Evolutionary conservation across 2,329 filamentous ascomycete species (phyloP).

Genomic region (Colletotrichum eleusines): DNA sequence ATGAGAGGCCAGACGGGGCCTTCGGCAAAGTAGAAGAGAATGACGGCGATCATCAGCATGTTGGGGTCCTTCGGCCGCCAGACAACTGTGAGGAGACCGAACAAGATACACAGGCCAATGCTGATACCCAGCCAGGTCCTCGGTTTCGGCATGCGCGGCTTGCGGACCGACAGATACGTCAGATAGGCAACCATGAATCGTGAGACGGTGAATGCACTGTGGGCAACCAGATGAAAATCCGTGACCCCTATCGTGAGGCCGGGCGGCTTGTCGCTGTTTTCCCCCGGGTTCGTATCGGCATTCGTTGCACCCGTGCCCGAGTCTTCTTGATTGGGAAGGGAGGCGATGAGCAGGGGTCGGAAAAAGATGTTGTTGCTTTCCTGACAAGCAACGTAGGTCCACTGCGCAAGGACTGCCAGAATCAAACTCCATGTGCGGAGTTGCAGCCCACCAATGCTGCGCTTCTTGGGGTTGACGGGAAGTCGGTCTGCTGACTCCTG

Average conservation of each 20-base stretch:
- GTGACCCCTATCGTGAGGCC: conserved; percentile 67
- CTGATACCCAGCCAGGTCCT: conserved; percentile 77
- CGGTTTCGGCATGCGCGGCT: conserved; percentile 69
- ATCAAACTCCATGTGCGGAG: conserved; percentile 70
- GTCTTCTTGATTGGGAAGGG: conserved; percentile 49
- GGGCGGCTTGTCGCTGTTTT: conserved; percentile 51
- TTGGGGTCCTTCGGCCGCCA: conserved; percentile 60
- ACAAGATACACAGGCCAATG: conserved; percentile 70
- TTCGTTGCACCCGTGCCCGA: conserved; percentile 44
- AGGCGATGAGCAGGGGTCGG: conserved; percentile 60
- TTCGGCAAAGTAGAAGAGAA: conserved; percentile 83
- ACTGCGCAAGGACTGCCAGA: conserved; percentile 81
- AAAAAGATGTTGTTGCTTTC: conserved; percentile 74
- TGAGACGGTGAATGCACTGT: conserved; percentile 78
- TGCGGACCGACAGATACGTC: conserved; percentile 67
- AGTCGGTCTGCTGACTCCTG: conserved; percentile 61
- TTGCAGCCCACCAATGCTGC: conserved; percentile 61
- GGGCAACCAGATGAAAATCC: conserved; percentile 78
- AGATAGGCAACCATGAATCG: conserved; percentile 76
- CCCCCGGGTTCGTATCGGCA: conserved; percentile 59
- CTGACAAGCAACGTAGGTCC: conserved; percentile 82
- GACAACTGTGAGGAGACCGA: conserved; percentile 61
- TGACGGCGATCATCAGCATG: conserved; percentile 69
- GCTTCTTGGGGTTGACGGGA: conserved; percentile 63
- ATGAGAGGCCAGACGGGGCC: conserved; percentile 87